Base-by-base conservation (phyloP, 257 asterid species). In the Prunella vulgaris region DNA sequence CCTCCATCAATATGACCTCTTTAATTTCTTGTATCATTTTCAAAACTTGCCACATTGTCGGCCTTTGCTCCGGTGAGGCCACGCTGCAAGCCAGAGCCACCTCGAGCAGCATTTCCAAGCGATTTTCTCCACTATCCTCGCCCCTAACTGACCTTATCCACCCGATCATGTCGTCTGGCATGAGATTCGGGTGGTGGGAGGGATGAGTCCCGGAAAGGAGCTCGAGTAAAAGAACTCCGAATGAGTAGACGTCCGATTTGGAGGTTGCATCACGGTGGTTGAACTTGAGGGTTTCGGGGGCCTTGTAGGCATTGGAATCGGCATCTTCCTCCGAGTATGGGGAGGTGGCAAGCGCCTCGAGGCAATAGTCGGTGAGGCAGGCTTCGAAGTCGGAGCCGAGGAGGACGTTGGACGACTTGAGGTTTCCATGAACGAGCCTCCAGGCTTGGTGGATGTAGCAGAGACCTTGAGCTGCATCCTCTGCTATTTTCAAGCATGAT, bases 381-480 rank as follows among this genome's bases (percentile, higher is more conserved):
- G 94, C 94, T 76, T 88, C 96, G 44, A 88, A 88, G 76, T 88
- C 96, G 0, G 88, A 70, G 57, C 94, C 91, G 25, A 88, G 88
- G 73, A 89, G 94, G 79, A 89, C 83, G 52, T 89, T 89, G 37
- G 96, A 85, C 24, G 98, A 87, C 71, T 93, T 93, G 62, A 90
- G 93, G 48, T 87, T 93, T 76, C 97, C 96, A 40, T 93, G 97
- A 15, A 85, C 88, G 3, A 93, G 98, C 76, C 95, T 76, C 90
- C 97, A 88, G 0, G 98, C 98, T 84, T 93, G 98, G 87, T 90
- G 98, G 79, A 93, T 88, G 84, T 82, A 93, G 71, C 93, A 79
- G 30, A 93, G 95, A 12, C 97, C 97, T 78, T 86, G 94, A 10
- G 88, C 88, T 78, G 82, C 67, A 5, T 89, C 96, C 68, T 89